Percentiles rank a stretch among this genome's conserved stretches.
Evolutionary conservation across 73 alveolate species (phyloP).

Genomic region (Paramecium primaurelia): DNA sequence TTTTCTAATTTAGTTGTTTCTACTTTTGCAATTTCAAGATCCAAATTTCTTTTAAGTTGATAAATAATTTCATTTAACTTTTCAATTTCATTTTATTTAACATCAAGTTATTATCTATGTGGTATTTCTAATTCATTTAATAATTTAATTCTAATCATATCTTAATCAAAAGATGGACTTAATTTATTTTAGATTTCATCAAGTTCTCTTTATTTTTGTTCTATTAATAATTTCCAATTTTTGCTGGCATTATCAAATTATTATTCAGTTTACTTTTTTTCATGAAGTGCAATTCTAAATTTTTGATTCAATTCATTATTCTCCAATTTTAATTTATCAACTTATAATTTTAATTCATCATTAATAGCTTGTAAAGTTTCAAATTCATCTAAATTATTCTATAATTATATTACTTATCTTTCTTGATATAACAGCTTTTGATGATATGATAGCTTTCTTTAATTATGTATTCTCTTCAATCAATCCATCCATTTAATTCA

Average conservation of each 20-base stretch:
- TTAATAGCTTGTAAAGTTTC: slow-evolving; percentile 31
- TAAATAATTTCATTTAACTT: slow-evolving; percentile 18
- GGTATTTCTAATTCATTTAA: slow-evolving; percentile 59
- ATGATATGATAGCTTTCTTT: slow-evolving; percentile 11
- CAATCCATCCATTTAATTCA: slow-evolving; percentile 3
- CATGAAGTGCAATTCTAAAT: neutral
- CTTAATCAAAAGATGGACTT: slow-evolving; percentile 47
- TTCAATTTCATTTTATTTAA: slow-evolving; percentile 36
- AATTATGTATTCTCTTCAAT: slow-evolving; percentile 49
- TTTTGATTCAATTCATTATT: slow-evolving; percentile 32
- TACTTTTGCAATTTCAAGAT: neutral
- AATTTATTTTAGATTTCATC: slow-evolving; percentile 41
- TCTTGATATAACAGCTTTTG: neutral
- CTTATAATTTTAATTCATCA: slow-evolving; percentile 17
- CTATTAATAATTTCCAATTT: slow-evolving; percentile 26
- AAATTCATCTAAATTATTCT: slow-evolving; percentile 21
- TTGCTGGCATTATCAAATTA: slow-evolving; percentile 52
- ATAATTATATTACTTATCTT: slow-evolving; percentile 3
- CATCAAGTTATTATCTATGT: slow-evolving; percentile 40
- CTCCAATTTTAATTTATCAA: slow-evolving; percentile 38
- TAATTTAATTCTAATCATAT: slow-evolving; percentile 52
- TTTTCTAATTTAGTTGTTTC: slow-evolving; percentile 12
- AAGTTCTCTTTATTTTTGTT: slow-evolving; percentile 46
- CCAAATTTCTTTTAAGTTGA: slow-evolving; percentile 14
- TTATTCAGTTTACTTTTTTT: slow-evolving; percentile 33